Percentiles rank a stretch among this genome's conserved stretches.
phyloP scores from a whole-genome alignment of 805 yeast genomes.

The Lipomyces starkeyi region DNA sequence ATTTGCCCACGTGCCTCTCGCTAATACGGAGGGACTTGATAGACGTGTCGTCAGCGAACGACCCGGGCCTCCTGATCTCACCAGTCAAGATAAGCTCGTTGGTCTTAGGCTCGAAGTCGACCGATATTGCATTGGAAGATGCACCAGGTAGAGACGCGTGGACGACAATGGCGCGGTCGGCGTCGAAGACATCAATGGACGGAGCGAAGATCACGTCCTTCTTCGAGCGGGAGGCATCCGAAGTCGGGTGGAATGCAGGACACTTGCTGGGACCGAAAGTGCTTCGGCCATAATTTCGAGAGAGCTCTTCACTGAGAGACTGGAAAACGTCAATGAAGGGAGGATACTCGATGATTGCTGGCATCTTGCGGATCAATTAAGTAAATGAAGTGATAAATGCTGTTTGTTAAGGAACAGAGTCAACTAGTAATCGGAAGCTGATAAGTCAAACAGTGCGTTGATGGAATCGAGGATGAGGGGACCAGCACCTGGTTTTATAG shows the following conservation, averaged over 20 bases:
- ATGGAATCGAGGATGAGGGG: neutral
- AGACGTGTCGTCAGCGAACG: constrained; percentile 45
- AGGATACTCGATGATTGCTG: constrained; percentile 16
- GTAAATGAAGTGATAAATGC: neutral
- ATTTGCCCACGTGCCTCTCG: constrained; percentile 51
- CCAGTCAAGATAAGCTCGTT: constrained; percentile 55
- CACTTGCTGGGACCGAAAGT: constrained; percentile 1
- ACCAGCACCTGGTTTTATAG: neutral
- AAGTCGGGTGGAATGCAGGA: constrained; percentile 1
- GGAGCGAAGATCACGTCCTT: constrained; percentile 43
- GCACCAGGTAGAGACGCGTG: constrained; percentile 58
- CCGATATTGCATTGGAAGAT: constrained; percentile 44
- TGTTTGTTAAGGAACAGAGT: neutral
- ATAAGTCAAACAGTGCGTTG: neutral
- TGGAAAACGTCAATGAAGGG: constrained; percentile 25
- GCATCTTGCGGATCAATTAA: constrained; percentile 2
- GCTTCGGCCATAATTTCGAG: constrained; percentile 16
- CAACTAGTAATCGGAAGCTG: neutral
- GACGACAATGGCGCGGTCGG: constrained; percentile 51
- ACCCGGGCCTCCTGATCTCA: constrained; percentile 39
- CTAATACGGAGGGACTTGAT: constrained; percentile 43
- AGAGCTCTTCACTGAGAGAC: constrained; percentile 18
- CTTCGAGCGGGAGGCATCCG: constrained; percentile 12
- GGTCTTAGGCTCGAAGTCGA: constrained; percentile 56
- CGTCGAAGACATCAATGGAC: constrained; percentile 56